Base-by-base conservation (phyloP, 495 filamentous ascomycete species). In the Extremus antarcticus region DNA sequence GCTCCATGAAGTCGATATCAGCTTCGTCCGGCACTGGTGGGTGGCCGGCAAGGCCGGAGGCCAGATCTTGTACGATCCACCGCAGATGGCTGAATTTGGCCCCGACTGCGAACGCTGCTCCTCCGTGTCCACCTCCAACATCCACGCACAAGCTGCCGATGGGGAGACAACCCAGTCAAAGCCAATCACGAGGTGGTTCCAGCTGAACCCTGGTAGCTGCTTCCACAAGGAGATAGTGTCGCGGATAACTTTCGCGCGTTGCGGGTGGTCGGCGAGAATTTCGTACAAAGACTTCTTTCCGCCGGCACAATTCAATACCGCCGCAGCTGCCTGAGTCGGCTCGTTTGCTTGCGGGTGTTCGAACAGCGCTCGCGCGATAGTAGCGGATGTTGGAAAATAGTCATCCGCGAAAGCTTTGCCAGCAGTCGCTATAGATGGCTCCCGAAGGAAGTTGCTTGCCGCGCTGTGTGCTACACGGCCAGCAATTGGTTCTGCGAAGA, bases 211-310 rank as follows among this genome's bases (percentile, higher is more conserved):
- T 3, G 41, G 41, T 3, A 45, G 19, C 19, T 7, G 15, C n/a
- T 21, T 3, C 8, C 3, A n/a, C 7, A 45, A 9, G 4, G 41
- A 7, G 78, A 83, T 81, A 20, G 78, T 76, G 11, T 65, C 62
- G 1, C 70, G 77, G 65, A 82, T 76, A 48, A 75, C 68, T 24
- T 69, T 66, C 7, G 59, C 56, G n/a, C 57, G 46, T 4, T 57
- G 51, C 15, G 63, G 64, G 45, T 65, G 13, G 1, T 53, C 25
- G 0, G 48, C 55, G 3, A 68, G 39, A 16, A 55, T 19, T n/a
- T 59, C 51, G 25, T 60, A 67, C 20, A 65, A 50, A 10, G 60
- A 41, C 15, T 29, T 40, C 1, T 47, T 40, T 1, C 50, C 51
- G 32, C 54, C 48, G 40, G 4, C 4, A 45, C 41, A 7, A n/a